phyloP scores from a whole-genome alignment of 78 protist genomes.

The slime mould (Dictyostelium discoideum) region dicty_2.7 NC_007089.4:943001-943500 shows the following conservation, averaged over 20 bases:
- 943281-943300: conserved; percentile 68
- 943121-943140: conserved; percentile 60
- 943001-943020: conserved; percentile 78
- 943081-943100: conserved; percentile 38
- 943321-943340: conserved; percentile 42
- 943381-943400: conserved; percentile 75
- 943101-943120: conserved; percentile 21
- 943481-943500: conserved; percentile 77
- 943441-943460: conserved; percentile 64
- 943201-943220: conserved; percentile 85
- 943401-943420: conserved; percentile 75
- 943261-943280: conserved; percentile 75
- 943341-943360: conserved; percentile 81
- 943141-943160: conserved; percentile 71
- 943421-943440: conserved; percentile 71
- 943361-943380: conserved; percentile 83
- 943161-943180: conserved; percentile 46
- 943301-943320: conserved; percentile 45
- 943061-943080: conserved; percentile 62
- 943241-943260: conserved; percentile 76
- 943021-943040: conserved; percentile 87
- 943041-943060: conserved; percentile 78
- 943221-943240: conserved; percentile 83
- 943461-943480: conserved; percentile 61
- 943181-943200: conserved; percentile 58